phyloP scores from a whole-genome alignment of 352 stramenopile species.

The Pelagophyceae sp. region DNA sequence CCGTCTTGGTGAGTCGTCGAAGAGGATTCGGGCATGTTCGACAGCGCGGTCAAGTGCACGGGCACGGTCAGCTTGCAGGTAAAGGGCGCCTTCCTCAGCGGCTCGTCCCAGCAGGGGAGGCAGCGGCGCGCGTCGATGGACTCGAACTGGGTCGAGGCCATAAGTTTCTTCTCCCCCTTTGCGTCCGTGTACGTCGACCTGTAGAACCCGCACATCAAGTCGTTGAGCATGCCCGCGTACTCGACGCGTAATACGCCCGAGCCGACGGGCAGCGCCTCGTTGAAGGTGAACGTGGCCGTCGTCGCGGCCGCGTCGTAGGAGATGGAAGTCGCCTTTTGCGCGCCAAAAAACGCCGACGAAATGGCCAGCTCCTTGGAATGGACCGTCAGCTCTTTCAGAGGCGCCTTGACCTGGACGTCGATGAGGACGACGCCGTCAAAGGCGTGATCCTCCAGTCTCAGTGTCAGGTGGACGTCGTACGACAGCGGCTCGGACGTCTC shows the following conservation, averaged over 20 bases:
- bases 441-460: conserved; percentile 45
- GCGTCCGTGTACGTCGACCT: conserved; percentile 76
- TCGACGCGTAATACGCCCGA: conserved; percentile 45
- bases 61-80: conserved; percentile 76
- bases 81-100: conserved; percentile 88
- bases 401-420: conserved; percentile 41
- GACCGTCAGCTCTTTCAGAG: conserved; percentile 67
- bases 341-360: conserved; percentile 34
- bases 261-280: conserved; percentile 30
- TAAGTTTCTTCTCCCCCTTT: conserved; percentile 75
- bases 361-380: conserved; percentile 85
- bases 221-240: conserved; percentile 62
- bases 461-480: conserved; percentile 46
- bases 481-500: not conserved
- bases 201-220: conserved; percentile 92
- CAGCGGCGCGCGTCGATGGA: conserved; percentile 58
- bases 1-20: not conserved
- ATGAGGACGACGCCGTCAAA: conserved; percentile 44
- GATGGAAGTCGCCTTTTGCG: conserved; percentile 39
- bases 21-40: conserved; percentile 87
- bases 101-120: conserved; percentile 97
- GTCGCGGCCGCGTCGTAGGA: conserved; percentile 49
- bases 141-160: conserved; percentile 86
- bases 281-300: conserved; percentile 55
- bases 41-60: conserved; percentile 74